Evolutionary conservation across 768 basidiomycete genomes (phyloP), one percentile per base, ranked within the genome.

Genomic region (Ramaria rubella): DNA sequence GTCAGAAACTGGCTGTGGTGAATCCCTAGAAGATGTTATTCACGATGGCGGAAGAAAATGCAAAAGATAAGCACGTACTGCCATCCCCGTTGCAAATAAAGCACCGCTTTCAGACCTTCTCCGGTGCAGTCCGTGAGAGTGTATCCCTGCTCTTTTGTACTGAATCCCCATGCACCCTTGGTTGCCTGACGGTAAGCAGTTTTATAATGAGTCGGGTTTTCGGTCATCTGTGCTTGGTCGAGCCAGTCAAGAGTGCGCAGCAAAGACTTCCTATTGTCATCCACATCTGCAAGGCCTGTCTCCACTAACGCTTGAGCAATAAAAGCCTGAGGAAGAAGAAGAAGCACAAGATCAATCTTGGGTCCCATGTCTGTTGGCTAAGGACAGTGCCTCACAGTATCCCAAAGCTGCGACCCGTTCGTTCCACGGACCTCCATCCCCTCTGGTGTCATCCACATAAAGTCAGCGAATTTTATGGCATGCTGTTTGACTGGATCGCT

Each of bases 401-500:
- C 96, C 96, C 95, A 98, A 5, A 96, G 76, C 72, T 95, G 94
- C 64, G 83, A 86, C 31, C 94, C 94, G 65, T 96, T 96, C 55
- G 94, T 97, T 19, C 95, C 95, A 62, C 83, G 85, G 85, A 94
- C 90, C 83, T 90, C 86, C 84, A 99, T 85, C 5, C 96, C 96
- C 58, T 95, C 88, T 14, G 75, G 71, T 0, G 86, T 81, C 50
- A 96, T 72, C 95, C 95, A 99, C 82, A 98, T 83, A 71, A 98
- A 97, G 68, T 98, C 94, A 24, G 81, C 78, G 9, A 94, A 80
- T 64, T 84, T 87, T 49, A 78, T 73, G 52, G 80, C 75, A 65
- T 99, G 96, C 60, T 74, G 75, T 62, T 81, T 82, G 74, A 85
- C 91, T 1, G 86, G 87, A n/a, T 85, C 79, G 62, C 82, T 85